These are phyloP conservation scores for Epicoccum sorghinum DNA, from an alignment of 2,329 filamentous ascomycete species.

Conservation along the genomic window DNA sequence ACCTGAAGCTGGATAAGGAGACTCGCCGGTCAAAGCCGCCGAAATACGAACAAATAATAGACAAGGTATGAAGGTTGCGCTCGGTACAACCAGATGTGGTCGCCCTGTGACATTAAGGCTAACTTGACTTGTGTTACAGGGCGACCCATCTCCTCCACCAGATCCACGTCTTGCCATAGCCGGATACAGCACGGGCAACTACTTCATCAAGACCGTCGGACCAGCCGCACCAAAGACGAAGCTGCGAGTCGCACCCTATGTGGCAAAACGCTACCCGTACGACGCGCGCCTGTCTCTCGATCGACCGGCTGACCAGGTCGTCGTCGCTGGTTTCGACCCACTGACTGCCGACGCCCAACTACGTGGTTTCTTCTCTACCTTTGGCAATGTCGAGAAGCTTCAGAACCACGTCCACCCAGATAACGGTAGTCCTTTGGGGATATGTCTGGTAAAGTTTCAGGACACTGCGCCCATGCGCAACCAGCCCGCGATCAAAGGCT, in stretches of 20 bases:
- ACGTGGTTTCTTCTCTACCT: constrained; percentile 75
- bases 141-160: constrained; percentile 77
- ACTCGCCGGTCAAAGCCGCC: constrained; percentile 53
- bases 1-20: constrained; percentile 62
- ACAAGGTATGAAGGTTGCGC: constrained; percentile 50
- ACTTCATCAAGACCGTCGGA: constrained; percentile 59
- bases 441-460: constrained; percentile 88
- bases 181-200: constrained; percentile 62
- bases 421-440: constrained; percentile 90
- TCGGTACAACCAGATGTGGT: constrained; percentile 42
- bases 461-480: constrained; percentile 66
- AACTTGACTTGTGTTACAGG: constrained; percentile 60
- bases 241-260: constrained; percentile 75
- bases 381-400: constrained; percentile 86
- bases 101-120: constrained; percentile 50
- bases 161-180: constrained; percentile 80
- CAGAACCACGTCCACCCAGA: constrained; percentile 95
- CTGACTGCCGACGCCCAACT: constrained; percentile 81
- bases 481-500: constrained; percentile 66
- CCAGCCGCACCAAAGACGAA: constrained; percentile 70
- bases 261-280: constrained; percentile 79
- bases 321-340: constrained; percentile 96
- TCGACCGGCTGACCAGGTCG: constrained; percentile 85
- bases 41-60: constrained; percentile 59
- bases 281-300: constrained; percentile 85